Percentiles rank a stretch among this genome's conserved stretches.
phyloP scores from a whole-genome alignment of 2,329 filamentous ascomycete species.

The Emydomyces testavorans region DNA sequence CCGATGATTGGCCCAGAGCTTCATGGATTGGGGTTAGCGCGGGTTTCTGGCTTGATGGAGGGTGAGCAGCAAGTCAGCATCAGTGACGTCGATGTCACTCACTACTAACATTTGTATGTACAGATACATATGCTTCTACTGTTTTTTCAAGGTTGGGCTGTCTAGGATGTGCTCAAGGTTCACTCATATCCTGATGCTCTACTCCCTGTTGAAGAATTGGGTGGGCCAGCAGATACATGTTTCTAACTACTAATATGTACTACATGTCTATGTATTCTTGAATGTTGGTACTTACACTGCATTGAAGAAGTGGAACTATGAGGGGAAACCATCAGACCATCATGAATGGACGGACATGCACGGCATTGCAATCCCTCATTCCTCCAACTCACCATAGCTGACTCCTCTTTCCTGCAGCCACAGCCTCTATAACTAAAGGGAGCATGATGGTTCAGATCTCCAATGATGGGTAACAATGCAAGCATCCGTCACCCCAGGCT shows the following conservation, averaged over 20 bases:
- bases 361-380: background rate
- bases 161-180: too few species aligned
- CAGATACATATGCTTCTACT: too few species aligned
- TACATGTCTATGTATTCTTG: background rate
- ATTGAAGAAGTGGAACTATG: background rate
- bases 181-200: too few species aligned
- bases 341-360: background rate
- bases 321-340: background rate
- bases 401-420: too few species aligned
- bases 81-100: background rate
- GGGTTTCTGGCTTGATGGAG: conserved; percentile 1
- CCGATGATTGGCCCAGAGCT: background rate
- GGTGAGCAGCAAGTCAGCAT: conserved; percentile 7
- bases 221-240: too few species aligned
- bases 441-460: too few species aligned
- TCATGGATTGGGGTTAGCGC: conserved; percentile 4
- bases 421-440: too few species aligned
- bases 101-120: too few species aligned
- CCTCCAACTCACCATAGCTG: too few species aligned
- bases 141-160: conserved; percentile 2
- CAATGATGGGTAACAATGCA: too few species aligned
- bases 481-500: too few species aligned
- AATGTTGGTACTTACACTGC: background rate
- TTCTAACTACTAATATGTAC: conserved; percentile 1
- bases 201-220: too few species aligned